phyloP scores from a whole-genome alignment of 1,139 yeast species.

The Saccharomycopsis hybrid region DNA sequence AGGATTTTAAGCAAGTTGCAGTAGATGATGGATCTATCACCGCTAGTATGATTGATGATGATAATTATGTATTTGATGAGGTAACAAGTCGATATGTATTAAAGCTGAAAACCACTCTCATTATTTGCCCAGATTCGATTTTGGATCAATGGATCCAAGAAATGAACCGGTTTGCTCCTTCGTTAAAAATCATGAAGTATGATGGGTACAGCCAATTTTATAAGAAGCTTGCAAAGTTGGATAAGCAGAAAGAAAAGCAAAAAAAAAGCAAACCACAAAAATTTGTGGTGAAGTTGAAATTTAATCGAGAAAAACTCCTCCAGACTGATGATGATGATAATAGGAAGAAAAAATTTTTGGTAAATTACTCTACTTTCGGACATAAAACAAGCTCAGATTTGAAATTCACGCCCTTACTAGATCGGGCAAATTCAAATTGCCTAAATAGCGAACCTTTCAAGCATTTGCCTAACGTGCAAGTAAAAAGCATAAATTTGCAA shows the following conservation, averaged over 20 bases:
- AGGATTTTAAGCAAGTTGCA: conserved; percentile 30
- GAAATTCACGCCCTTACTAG: conserved; percentile 1
- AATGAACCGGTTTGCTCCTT: conserved; percentile 51
- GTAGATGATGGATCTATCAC: conserved; percentile 3
- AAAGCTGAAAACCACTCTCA: conserved; percentile 63
- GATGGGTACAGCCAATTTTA: conserved; percentile 48
- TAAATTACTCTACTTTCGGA: conserved; percentile 18
- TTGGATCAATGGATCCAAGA: conserved; percentile 81
- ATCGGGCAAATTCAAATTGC: not conserved
- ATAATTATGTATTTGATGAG: conserved; percentile 14
- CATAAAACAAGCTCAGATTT: not conserved
- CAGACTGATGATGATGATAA: not conserved
- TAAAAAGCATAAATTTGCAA: not conserved
- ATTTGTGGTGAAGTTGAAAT: conserved; percentile 10
- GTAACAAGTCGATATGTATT: conserved; percentile 36
- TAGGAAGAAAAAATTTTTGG: not conserved
- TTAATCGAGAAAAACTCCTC: conserved; percentile 26
- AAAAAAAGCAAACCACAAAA: not conserved
- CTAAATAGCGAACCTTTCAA: conserved; percentile 1
- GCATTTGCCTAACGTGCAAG: conserved; percentile 5
- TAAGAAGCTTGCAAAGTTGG: conserved; percentile 15
- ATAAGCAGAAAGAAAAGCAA: conserved; percentile 22
- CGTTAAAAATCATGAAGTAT: conserved; percentile 53
- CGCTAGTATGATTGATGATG: conserved; percentile 19
- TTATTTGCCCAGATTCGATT: conserved; percentile 81